phyloP scores from a whole-genome alignment of 371 early-diverging fungal genomes.

The Phascolomyces articulosus region DNA sequence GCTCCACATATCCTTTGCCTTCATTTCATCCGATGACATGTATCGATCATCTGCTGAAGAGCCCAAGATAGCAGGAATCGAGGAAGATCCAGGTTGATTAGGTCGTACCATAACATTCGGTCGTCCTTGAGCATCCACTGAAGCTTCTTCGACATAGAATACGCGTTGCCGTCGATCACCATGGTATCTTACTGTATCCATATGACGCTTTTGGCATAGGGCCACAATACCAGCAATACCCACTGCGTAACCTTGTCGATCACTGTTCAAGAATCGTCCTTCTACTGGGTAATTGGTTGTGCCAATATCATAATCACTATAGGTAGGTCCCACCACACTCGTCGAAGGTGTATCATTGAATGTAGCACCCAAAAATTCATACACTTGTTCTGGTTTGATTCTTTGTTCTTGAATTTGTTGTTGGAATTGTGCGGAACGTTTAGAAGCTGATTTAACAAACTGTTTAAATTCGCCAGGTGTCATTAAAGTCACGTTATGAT shows the following conservation, averaged over 20 bases:
- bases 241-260: conserved; percentile 50
- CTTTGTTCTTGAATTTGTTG: conserved; percentile 41
- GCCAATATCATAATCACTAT: conserved; percentile 35
- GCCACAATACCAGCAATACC: conserved; percentile 75
- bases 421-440: conserved; percentile 60
- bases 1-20: conserved; percentile 24
- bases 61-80: conserved; percentile 12
- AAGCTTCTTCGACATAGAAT: conserved; percentile 69
- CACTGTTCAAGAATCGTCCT: conserved; percentile 68
- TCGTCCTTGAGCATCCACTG: conserved; percentile 64
- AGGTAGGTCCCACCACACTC: conserved; percentile 35
- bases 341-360: conserved; percentile 20
- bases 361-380: conserved; percentile 27
- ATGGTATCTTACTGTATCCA: conserved; percentile 25
- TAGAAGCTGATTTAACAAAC: conserved; percentile 51
- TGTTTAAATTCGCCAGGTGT: conserved; percentile 62
- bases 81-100: conserved; percentile 2
- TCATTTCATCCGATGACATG: conserved; percentile 13
- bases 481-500: conserved; percentile 55
- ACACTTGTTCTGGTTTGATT: conserved; percentile 37
- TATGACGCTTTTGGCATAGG: conserved; percentile 38
- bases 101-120: conserved; percentile 55
- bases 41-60: not conserved
- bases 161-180: conserved; percentile 49
- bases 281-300: conserved; percentile 47